Conservation (phyloP, 2,329 filamentous ascomycete species). For the Ophiostoma triangulosporum region DNA sequence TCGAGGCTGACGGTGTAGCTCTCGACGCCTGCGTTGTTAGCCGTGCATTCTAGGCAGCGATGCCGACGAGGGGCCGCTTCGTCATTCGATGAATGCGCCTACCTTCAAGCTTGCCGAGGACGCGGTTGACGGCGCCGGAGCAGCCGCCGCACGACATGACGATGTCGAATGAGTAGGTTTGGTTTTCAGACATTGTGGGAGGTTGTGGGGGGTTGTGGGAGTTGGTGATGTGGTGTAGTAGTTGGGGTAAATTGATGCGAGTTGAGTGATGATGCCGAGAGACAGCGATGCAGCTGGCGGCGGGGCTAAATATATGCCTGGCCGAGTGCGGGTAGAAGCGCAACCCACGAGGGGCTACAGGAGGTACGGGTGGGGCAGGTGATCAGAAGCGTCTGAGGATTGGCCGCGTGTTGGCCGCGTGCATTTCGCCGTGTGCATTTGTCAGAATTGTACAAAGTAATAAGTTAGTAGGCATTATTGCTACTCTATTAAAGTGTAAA, state of each 20-base stretch:
- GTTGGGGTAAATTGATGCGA: background rate
- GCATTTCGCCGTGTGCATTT: no score
- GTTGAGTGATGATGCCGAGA: background rate
- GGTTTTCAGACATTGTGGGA: conserved; percentile 56
- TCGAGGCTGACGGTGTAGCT: conserved; percentile 80
- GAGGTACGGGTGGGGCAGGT: background rate
- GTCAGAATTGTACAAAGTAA: no score
- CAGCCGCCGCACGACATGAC: conserved; percentile 92
- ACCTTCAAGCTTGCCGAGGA: conserved; percentile 88
- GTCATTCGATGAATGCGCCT: conserved; percentile 17
- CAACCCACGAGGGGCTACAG: background rate
- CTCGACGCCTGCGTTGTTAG: conserved; percentile 54
- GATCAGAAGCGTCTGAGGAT: no score
- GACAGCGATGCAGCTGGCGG: background rate
- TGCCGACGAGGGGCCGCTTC: no score
- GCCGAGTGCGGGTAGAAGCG: background rate
- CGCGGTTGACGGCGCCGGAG: conserved; percentile 83
- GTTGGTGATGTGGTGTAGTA: background rate
- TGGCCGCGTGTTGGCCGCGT: no score
- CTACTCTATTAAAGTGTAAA: no score
- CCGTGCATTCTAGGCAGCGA: no score
- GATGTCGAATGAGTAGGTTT: conserved; percentile 93
- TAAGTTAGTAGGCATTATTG: no score
- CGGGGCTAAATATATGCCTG: background rate
- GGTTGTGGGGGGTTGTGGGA: background rate